These are phyloP conservation scores for Fusarium vanettenii DNA, from an alignment of 2,329 filamentous ascomycete genomes.

Conservation along the genomic window DNA sequence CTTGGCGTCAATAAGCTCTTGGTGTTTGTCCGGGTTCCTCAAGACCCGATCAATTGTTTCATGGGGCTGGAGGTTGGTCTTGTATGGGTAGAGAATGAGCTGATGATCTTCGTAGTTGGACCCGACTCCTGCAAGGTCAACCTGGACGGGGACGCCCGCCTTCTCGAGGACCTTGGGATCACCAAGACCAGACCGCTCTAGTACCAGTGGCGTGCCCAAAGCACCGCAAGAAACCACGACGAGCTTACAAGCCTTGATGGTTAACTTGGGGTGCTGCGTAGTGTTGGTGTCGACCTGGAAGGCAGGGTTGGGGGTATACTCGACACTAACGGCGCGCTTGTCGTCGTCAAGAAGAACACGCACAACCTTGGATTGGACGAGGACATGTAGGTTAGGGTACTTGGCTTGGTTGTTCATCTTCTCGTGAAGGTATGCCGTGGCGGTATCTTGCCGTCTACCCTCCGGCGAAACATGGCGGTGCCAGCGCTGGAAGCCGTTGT, in stretches of 20 bases:
- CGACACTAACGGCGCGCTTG: too few species aligned
- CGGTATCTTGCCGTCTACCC: slow-evolving; percentile 67
- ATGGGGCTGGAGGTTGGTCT: slow-evolving; percentile 41
- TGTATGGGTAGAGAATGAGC: slow-evolving; percentile 54
- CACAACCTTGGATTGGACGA: slow-evolving; percentile 66
- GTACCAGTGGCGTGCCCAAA: slow-evolving; percentile 63
- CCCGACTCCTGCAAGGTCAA: slow-evolving; percentile 63
- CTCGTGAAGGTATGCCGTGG: slow-evolving; percentile 57
- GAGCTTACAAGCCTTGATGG: slow-evolving; percentile 39
- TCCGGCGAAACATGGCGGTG: slow-evolving; percentile 56
- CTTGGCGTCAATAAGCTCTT: slow-evolving; percentile 58
- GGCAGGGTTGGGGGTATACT: slow-evolving; percentile 55
- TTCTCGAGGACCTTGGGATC: slow-evolving; percentile 58
- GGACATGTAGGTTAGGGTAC: slow-evolving; percentile 68
- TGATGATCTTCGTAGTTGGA: slow-evolving; percentile 67
- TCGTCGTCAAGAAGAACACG: slow-evolving; percentile 63
- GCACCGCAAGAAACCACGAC: slow-evolving; percentile 56
- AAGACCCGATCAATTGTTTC: slow-evolving; percentile 63
- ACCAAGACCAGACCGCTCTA: slow-evolving; percentile 72
- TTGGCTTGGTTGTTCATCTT: slow-evolving; percentile 45
- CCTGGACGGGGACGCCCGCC: slow-evolving; percentile 57
- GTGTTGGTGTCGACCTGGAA: slow-evolving; percentile 20
- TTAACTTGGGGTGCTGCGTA: background rate
- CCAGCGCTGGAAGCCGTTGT: slow-evolving; percentile 45
- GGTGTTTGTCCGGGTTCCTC: slow-evolving; percentile 58